Evolutionary conservation across 2,329 filamentous ascomycete genomes (phyloP), one percentile per base, ranked within the genome.

Genomic region (Emydomyces testavorans): DNA sequence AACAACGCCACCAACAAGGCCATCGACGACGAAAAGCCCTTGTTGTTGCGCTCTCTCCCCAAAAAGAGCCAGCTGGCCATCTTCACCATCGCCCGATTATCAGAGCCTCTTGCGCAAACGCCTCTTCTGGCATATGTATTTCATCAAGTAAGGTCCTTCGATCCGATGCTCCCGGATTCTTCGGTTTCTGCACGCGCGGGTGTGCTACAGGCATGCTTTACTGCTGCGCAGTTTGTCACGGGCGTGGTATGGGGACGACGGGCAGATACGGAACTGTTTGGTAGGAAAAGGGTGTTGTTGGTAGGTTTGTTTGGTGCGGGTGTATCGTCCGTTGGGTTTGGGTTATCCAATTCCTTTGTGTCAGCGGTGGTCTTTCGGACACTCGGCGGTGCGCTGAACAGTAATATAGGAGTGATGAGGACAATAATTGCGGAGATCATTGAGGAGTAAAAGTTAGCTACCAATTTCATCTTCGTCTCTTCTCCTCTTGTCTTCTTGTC

Each of bases 131-230:
- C 83, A 1, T 93, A 93, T 65, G 80, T 93, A 71, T 93, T 86
- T 66, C 93, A 90, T 64, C 85, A 92, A 63, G 76, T 94, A n/a
- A 80, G 79, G 56, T 90, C 82, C 50, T 90, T 94, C 57, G 73
- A 84, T 20, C 71, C 72, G 2, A 71, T 65, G 18, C 62, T 74
- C 16, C 67, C 75, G 2, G 75, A 80, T 46, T 73, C 73, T 1
- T 79, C 76, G 1, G 88, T 94, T 54, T 78, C 87, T 0, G 73
- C 75, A 16, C 86, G 92, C 62, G 83, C 84, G 1, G 87, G 87
- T 32, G 68, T 93, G 2, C 70, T 94, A 20, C 79, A 85, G 40
- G 85, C 83, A 10, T 80, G 80, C 32, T 94, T 94, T 60, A 89
- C 84, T 0, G 82, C 80, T 0, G 82, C 83, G 0, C 87, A 94